phyloP scores from a whole-genome alignment of 768 basidiomycete species.

The Austroboletus eburneus region DNA sequence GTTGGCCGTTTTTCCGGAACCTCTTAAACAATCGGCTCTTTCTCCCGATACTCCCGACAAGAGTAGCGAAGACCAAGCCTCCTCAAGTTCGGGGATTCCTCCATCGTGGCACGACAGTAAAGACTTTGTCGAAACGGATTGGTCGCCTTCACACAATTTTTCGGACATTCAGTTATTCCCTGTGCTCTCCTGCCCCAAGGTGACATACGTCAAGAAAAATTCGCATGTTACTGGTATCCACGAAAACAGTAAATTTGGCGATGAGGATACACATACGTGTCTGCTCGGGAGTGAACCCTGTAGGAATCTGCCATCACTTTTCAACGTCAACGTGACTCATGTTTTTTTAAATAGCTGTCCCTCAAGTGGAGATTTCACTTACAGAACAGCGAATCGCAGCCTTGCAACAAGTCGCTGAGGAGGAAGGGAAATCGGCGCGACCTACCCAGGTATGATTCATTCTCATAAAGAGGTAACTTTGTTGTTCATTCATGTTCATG shows the following conservation, averaged over 20 bases:
- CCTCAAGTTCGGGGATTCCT: slow-evolving; percentile 31
- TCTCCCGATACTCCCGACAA: slow-evolving; percentile 41
- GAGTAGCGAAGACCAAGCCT: slow-evolving; percentile 34
- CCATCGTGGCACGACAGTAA: slow-evolving; percentile 72
- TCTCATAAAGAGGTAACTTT: background rate
- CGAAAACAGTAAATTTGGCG: slow-evolving; percentile 75
- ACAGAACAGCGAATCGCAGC: slow-evolving; percentile 51
- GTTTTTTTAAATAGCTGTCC: slow-evolving; percentile 43
- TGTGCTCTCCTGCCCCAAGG: slow-evolving; percentile 72
- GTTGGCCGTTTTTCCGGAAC: slow-evolving; percentile 72
- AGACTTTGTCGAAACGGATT: slow-evolving; percentile 81
- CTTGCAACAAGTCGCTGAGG: slow-evolving; percentile 31
- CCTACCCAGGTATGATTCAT: slow-evolving; percentile 14
- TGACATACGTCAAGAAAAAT: slow-evolving; percentile 74
- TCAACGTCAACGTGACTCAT: background rate
- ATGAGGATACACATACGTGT: slow-evolving; percentile 80
- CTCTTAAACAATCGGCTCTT: slow-evolving; percentile 56
- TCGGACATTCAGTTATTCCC: slow-evolving; percentile 69
- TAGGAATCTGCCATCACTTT: slow-evolving; percentile 31
- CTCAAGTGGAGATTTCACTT: slow-evolving; percentile 60
- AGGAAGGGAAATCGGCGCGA: slow-evolving; percentile 8
- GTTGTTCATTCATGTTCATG: slow-evolving; percentile 3
- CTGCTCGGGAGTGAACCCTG: slow-evolving; percentile 69
- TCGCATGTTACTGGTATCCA: slow-evolving; percentile 38
- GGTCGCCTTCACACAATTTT: slow-evolving; percentile 43